These are phyloP conservation scores for Euptelea pleiosperma DNA, from an alignment of 164 flowering plant species.

Conservation along the genomic window DNA sequence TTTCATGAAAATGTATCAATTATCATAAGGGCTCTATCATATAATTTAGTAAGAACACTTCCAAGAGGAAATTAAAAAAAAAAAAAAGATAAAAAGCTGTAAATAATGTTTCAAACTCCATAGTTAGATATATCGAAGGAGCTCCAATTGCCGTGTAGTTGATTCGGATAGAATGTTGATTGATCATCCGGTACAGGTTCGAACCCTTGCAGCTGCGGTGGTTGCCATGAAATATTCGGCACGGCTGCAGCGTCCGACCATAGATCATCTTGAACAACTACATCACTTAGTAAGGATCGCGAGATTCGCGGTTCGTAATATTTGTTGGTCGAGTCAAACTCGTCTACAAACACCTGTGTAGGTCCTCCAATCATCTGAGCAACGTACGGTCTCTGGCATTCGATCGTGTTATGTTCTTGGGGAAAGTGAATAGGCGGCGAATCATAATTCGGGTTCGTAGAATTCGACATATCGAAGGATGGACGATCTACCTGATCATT, in stretches of 20 bases:
- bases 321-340: background rate
- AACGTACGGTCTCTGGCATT: conserved; percentile 1
- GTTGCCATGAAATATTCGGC: conserved; percentile 25
- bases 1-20: too few species aligned
- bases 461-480: background rate
- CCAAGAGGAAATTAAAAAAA: too few species aligned
- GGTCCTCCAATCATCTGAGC: background rate
- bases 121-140: conserved; percentile 34
- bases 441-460: conserved; percentile 3
- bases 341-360: background rate
- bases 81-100: too few species aligned
- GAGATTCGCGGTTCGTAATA: conserved; percentile 3
- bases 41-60: too few species aligned
- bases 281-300: conserved; percentile 18
- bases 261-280: conserved; percentile 14
- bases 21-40: too few species aligned
- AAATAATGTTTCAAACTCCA: too few species aligned
- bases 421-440: background rate
- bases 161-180: conserved; percentile 10
- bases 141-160: conserved; percentile 28
- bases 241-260: conserved; percentile 28
- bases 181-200: conserved; percentile 26
- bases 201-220: conserved; percentile 28
- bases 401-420: background rate
- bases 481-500: conserved; percentile 10